Evolutionary conservation across 2,329 filamentous ascomycete species (phyloP).

Genomic region (Fusarium sp.): DNA sequence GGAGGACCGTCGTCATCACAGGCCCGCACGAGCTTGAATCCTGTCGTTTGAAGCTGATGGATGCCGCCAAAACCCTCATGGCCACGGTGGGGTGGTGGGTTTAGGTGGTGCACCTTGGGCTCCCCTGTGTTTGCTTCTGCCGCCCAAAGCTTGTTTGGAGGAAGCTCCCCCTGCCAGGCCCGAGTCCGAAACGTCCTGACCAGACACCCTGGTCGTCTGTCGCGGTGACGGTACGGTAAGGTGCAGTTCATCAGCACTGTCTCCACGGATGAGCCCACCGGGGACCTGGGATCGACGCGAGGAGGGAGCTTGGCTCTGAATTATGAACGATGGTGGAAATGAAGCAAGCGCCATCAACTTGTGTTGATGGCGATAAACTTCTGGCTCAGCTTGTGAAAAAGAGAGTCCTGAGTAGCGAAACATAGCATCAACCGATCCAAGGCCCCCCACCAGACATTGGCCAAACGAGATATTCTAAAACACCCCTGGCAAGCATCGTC

Average conservation of each 20-base stretch:
- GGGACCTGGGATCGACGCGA: slow-evolving; percentile 42
- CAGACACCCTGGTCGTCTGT: slow-evolving; percentile 40
- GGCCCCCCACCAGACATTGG: slow-evolving; percentile 19
- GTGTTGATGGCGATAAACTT: slow-evolving; percentile 9
- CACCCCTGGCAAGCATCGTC: slow-evolving; percentile 45
- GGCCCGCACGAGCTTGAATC: slow-evolving; percentile 42
- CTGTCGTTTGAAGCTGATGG: slow-evolving; percentile 26
- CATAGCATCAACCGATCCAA: slow-evolving; percentile 29
- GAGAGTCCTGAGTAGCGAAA: slow-evolving; percentile 38
- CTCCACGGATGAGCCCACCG: slow-evolving; percentile 47
- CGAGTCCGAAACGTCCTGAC: slow-evolving; percentile 41
- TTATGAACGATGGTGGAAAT: slow-evolving; percentile 36
- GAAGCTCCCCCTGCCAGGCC: slow-evolving; percentile 37
- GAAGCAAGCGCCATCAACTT: slow-evolving; percentile 23
- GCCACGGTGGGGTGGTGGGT: slow-evolving; percentile 27
- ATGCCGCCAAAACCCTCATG: slow-evolving; percentile 22
- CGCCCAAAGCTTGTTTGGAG: slow-evolving; percentile 47
- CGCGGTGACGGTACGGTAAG: slow-evolving; percentile 35
- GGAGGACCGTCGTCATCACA: slow-evolving; percentile 44
- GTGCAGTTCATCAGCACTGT: slow-evolving; percentile 44
- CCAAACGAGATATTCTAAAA: slow-evolving; percentile 4
- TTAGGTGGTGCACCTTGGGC: slow-evolving; percentile 21
- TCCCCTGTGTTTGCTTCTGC: slow-evolving; percentile 43
- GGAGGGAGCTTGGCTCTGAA: slow-evolving; percentile 28
- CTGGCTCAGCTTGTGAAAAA: slow-evolving; percentile 24